Evolutionary conservation across 805 yeast genomes (phyloP), one percentile per base, ranked within the genome.

Genomic region (Zygoascus ofunaensis): DNA sequence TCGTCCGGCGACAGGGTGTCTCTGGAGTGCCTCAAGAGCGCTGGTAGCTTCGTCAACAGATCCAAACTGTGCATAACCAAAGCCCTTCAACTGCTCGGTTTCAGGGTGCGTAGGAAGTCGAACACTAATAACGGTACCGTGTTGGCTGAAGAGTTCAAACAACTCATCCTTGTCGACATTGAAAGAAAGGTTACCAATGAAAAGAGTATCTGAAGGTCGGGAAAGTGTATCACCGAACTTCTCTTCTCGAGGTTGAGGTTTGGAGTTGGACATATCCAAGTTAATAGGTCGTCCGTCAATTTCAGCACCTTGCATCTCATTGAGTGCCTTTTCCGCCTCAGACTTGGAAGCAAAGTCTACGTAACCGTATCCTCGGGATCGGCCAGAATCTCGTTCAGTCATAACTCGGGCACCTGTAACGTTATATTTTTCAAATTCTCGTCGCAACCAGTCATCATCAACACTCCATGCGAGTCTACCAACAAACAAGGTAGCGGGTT

Each of bases 101-200:
- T 90, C 97, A 61, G 96, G 97, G 72, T 92, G 94, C 37, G 97
- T 90, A 67, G 98, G 98, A 55, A 92, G 73, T 74, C 98, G 82
- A 57, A 87, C 89, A 51, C 94, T 85, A 45, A 87, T 69, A 50
- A 92, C 86, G 50, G 76, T 74, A 64, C 96, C 97, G 66, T 76
- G 74, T 61, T 76, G 77, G 55, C 82, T 78, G 61, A 92, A 92
- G 35, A 78, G 64, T 56, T 76, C 79, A 65, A 73, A 81, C 55
- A 92, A 72, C 50, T 69, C 69, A 65, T 89, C 95, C 70, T 87
- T 82, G 68, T 80, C 77, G 55, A 86, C 85, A 58, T 82, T 76
- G 80, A 92, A 92, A 20, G 97, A 84, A 62, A 92, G 76, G 77
- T 92, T 92, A 66, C 98, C 98, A 55, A 92, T 74, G 73, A 92